Conservation (phyloP, 805 yeast genomes). For the Myxozyma kluyveri region DNA sequence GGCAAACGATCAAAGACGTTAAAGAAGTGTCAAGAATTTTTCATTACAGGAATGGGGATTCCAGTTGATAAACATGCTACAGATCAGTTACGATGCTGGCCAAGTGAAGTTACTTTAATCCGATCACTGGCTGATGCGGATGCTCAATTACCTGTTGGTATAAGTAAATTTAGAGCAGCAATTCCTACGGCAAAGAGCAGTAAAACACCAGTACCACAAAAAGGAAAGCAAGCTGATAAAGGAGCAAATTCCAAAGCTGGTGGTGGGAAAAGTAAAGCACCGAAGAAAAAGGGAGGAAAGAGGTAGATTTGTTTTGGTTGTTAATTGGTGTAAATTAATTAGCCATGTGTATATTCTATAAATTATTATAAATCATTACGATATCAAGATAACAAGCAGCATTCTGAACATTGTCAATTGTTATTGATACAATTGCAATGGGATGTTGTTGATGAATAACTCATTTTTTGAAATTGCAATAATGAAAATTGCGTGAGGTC, state of each 20-base stretch:
- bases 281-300: conserved; percentile 1
- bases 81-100: conserved; percentile 66
- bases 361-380: background rate
- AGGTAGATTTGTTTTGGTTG: background rate
- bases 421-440: too few species aligned
- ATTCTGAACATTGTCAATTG: too few species aligned
- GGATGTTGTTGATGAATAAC: too few species aligned
- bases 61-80: conserved; percentile 43
- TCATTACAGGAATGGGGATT: conserved; percentile 47
- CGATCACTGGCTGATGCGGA: conserved; percentile 62
- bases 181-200: conserved; percentile 17
- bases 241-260: background rate
- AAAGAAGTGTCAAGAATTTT: conserved; percentile 60
- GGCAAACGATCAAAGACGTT: conserved; percentile 87
- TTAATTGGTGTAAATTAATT: background rate
- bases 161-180: conserved; percentile 51
- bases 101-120: conserved; percentile 57
- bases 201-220: background rate
- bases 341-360: background rate
- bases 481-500: too few species aligned
- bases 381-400: background rate
- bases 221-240: background rate
- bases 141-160: conserved; percentile 63
- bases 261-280: background rate
- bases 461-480: too few species aligned